These are phyloP conservation scores for Cyberlindnera petersonii DNA, from an alignment of 805 yeast species.

Conservation along the genomic window DNA sequence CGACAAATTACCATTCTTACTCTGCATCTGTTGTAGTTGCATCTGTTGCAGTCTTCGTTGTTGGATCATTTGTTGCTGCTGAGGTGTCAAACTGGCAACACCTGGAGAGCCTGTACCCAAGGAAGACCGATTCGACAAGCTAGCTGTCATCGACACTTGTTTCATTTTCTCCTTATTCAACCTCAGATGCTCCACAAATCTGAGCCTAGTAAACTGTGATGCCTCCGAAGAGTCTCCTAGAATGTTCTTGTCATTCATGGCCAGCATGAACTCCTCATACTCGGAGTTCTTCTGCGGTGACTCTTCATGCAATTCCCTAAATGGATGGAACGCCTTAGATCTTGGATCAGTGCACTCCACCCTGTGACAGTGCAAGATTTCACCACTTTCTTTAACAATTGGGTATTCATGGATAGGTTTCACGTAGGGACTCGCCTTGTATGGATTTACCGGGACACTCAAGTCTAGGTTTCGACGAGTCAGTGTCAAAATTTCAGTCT, in stretches of 20 bases:
- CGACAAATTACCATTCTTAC: constrained; percentile 26
- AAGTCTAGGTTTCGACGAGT: constrained; percentile 77
- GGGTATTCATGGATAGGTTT: constrained; percentile 48
- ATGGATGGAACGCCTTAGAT: constrained; percentile 40
- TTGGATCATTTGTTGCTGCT: constrained; percentile 28
- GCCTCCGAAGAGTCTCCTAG: constrained; percentile 32
- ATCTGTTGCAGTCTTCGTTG: constrained; percentile 30
- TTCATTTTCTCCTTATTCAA: constrained; percentile 56
- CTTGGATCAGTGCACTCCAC: constrained; percentile 34
- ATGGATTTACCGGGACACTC: constrained; percentile 71
- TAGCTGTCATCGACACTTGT: constrained; percentile 36
- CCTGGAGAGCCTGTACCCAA: constrained; percentile 13
- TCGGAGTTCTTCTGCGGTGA: constrained; percentile 71
- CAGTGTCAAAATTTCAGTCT: constrained; percentile 77
- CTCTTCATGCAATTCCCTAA: constrained; percentile 59
- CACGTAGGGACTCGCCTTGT: constrained; percentile 37
- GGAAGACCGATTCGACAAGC: constrained; percentile 19
- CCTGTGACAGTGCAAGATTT: constrained; percentile 36
- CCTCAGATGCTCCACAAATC: constrained; percentile 85
- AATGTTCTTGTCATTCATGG: constrained; percentile 47
- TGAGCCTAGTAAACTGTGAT: constrained; percentile 75
- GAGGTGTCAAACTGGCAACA: constrained; percentile 23
- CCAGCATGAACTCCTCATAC: constrained; percentile 86
- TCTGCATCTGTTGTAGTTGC: constrained; percentile 27
- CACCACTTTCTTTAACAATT: constrained; percentile 29